Evolutionary conservation across 1,139 yeast species (phyloP).

Genomic region (Debaryomyces coudertii): DNA sequence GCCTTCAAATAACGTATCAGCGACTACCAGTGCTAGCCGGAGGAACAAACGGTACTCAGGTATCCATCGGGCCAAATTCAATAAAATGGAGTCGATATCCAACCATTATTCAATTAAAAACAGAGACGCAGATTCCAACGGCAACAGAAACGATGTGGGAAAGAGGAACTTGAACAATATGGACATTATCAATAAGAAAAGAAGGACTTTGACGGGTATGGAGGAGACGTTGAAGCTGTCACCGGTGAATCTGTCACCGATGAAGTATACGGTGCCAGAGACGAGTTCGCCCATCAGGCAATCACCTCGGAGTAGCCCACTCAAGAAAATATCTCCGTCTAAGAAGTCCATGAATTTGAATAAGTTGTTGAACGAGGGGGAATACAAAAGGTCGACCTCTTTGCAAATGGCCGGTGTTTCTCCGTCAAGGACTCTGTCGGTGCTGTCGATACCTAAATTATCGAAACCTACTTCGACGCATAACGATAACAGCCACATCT

Average conservation of each 20-base stretch:
- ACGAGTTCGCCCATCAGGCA: constrained; percentile 11
- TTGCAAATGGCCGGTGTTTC: constrained; percentile 41
- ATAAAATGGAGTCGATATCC: constrained; percentile 46
- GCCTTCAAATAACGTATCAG: constrained; percentile 6
- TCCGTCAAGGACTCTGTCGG: not conserved
- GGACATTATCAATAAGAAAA: constrained; percentile 29
- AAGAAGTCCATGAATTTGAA: constrained; percentile 45
- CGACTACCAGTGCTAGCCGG: constrained; percentile 15
- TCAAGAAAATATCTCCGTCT: constrained; percentile 40
- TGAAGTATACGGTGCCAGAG: constrained; percentile 1
- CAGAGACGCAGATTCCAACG: not conserved
- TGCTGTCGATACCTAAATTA: not conserved
- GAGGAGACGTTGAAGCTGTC: constrained; percentile 7
- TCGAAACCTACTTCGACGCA: constrained; percentile 13
- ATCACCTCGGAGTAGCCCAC: constrained; percentile 23
- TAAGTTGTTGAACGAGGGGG: constrained; percentile 27
- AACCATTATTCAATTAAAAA: constrained; percentile 38
- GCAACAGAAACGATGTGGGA: constrained; percentile 14
- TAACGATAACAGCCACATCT: constrained; percentile 17
- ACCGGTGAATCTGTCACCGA: constrained; percentile 5
- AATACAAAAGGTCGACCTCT: constrained; percentile 31
- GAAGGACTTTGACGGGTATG: constrained; percentile 38
- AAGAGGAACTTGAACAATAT: constrained; percentile 14
- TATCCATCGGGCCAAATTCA: constrained; percentile 37
- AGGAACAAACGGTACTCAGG: constrained; percentile 36